Conservation (phyloP, 768 basidiomycete genomes). For the Crucibulum laeve region DNA sequence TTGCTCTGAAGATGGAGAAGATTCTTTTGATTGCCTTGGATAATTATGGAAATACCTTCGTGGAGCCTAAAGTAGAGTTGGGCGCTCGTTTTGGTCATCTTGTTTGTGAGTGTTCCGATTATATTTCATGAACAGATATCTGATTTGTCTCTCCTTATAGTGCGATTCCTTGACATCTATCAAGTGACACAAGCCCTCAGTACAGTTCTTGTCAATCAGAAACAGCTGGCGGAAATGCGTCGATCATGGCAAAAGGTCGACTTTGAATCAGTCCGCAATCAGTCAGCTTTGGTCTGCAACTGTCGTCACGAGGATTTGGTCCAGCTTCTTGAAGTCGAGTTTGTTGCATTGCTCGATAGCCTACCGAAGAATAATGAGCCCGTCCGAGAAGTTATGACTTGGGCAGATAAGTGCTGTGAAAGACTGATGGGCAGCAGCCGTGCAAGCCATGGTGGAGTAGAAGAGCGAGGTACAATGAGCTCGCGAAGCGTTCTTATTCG, state of each 20-base stretch:
- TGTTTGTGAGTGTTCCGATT: constrained; percentile 56
- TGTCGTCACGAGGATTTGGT: constrained; percentile 88
- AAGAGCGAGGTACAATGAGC: constrained; percentile 79
- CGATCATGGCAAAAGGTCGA: constrained; percentile 86
- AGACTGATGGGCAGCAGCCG: constrained; percentile 71
- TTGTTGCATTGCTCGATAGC: constrained; percentile 70
- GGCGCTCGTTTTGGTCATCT: constrained; percentile 90
- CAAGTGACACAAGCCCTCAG: constrained; percentile 87
- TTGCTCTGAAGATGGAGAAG: constrained; percentile 91
- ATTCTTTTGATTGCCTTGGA: constrained; percentile 78
- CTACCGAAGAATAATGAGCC: constrained; percentile 72
- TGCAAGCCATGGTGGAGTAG: constrained; percentile 43
- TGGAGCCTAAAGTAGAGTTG: constrained; percentile 87
- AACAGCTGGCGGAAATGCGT: constrained; percentile 82
- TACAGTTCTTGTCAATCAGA: constrained; percentile 85
- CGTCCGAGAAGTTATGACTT: constrained; percentile 82
- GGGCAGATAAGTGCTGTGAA: constrained; percentile 90
- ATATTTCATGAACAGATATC: constrained; percentile 7
- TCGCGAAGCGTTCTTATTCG: constrained; percentile 84
- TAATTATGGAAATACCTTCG: constrained; percentile 82
- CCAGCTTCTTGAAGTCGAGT: constrained; percentile 82
- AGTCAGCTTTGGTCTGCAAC: constrained; percentile 90
- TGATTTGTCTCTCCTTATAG: constrained; percentile 30
- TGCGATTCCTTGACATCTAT: constrained; percentile 89
- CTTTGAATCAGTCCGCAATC: constrained; percentile 88